Base-by-base conservation (phyloP, 225 moss, liverwort and hornwort species). In the Ulota crispa region DNA sequence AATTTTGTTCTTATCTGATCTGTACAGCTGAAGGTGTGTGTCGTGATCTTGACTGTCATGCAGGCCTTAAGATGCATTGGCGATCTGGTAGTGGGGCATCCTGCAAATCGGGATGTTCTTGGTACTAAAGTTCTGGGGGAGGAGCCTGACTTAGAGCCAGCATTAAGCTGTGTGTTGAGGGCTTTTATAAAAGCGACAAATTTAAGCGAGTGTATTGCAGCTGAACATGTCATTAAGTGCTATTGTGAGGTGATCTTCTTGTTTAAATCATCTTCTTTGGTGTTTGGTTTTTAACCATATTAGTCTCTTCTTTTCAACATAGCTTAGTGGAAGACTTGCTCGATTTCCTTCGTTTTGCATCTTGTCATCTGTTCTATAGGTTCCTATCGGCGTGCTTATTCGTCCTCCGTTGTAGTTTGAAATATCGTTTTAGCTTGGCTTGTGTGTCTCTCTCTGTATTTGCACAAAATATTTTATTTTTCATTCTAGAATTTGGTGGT, bases 1-100 rank as follows among this genome's bases (percentile, higher is more conserved):
- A 41, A 1, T 36, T 65, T 62, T 62, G 15, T 50, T 60, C 15
- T 74, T 64, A 14, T 64, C 65, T 59, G 18, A 60, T 32, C 59
- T 74, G 68, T 68, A 52, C 24, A 56, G 55, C 78, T 70, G 77
- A 20, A 64, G 14, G 13, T 3, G 10, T 74, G 70, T 75, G 31
- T 54, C 52, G 57, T 76, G 50, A 56, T 79, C 8, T 70, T 65
- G 64, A 52, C 71, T 52, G 24, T 82, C 50, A 70, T 80, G 82
- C 91, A 96, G 96, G 94, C 96, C 50, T 79, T 96, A 50, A 80
- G 93, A 74, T 94, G 96, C 82, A 87, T 94, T 63, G 96, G 93
- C 79, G 96, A 94, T 85, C 80, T 96, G 64, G 92, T 96, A 50
- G 86, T 87, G 31, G 89, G 84, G 34, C 96, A 96, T 81, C 68